Evolutionary conservation across 257 asterid genomes (phyloP).

Genomic region (Asclepias syriaca): DNA sequence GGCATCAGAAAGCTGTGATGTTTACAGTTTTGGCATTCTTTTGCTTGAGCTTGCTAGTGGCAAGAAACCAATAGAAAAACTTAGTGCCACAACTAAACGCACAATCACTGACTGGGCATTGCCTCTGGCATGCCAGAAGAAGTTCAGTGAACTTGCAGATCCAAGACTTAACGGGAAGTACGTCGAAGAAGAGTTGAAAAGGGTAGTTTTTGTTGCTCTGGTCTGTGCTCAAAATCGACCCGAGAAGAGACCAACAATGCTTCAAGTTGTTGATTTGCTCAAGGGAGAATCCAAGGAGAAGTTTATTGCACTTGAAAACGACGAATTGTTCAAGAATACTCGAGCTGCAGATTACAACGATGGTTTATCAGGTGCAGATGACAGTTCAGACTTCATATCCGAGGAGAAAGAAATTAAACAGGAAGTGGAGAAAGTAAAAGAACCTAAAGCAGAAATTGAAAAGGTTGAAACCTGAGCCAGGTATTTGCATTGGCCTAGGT

Average conservation of each 20-base stretch:
- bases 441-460: constrained; percentile 14
- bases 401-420: constrained; percentile 18
- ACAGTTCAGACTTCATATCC: constrained; percentile 18
- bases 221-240: constrained; percentile 22
- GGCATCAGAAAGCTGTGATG: constrained; percentile 29
- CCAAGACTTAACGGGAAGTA: constrained; percentile 17
- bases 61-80: constrained; percentile 21
- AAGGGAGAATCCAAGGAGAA: constrained; percentile 22
- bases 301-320: constrained; percentile 18
- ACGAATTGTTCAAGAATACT: constrained; percentile 17
- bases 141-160: constrained; percentile 23
- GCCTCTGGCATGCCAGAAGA: constrained; percentile 21
- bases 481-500: neutral
- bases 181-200: constrained; percentile 22
- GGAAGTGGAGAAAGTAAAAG: neutral
- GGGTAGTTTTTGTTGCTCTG: constrained; percentile 17
- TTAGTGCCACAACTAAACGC: constrained; percentile 14
- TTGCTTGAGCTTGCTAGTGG: constrained; percentile 26
- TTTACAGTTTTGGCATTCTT: constrained; percentile 28
- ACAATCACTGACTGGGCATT: constrained; percentile 24
- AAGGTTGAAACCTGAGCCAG: constrained; percentile 9
- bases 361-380: constrained; percentile 11
- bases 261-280: constrained; percentile 20
- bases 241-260: constrained; percentile 23
- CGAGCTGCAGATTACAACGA: constrained; percentile 1